These are phyloP conservation scores for Cudoniella acicularis DNA, from an alignment of 495 filamentous ascomycete genomes.

Conservation along the genomic window DNA sequence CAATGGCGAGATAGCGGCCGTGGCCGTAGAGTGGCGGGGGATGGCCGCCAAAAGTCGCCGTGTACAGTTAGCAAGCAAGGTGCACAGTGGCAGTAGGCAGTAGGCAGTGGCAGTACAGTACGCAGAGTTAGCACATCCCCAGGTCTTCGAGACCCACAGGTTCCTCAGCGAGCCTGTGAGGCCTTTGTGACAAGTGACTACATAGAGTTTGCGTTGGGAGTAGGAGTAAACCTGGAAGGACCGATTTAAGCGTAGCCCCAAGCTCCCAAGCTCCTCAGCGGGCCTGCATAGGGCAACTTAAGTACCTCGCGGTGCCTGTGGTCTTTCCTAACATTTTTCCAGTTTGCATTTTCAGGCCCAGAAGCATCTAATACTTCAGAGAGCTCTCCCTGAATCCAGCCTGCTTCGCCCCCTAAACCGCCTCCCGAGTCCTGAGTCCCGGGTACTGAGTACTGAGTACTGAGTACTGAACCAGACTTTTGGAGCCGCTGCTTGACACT, in stretches of 20 bases:
- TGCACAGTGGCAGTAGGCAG: background rate
- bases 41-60: background rate
- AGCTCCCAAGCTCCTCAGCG: background rate
- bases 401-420: too few relatives aligned
- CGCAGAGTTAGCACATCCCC: too few relatives aligned
- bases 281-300: background rate
- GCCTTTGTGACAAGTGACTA: background rate
- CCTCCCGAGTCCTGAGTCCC: too few relatives aligned
- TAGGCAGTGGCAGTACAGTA: too few relatives aligned
- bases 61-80: background rate
- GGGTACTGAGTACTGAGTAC: too few relatives aligned
- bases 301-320: background rate
- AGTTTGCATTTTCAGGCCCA: too few relatives aligned
- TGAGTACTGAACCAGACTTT: too few relatives aligned
- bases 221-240: too few relatives aligned
- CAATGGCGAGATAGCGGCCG: background rate
- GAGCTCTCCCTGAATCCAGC: too few relatives aligned
- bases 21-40: background rate
- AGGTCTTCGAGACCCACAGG: background rate
- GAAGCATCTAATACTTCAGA: too few relatives aligned
- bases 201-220: constrained; percentile 4
- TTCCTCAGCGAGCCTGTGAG: background rate
- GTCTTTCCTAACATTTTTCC: background rate
- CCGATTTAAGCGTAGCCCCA: background rate
- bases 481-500: too few relatives aligned